Conservation (phyloP, 106 monocot genomes). For the Dendrobium officinale region DNA sequence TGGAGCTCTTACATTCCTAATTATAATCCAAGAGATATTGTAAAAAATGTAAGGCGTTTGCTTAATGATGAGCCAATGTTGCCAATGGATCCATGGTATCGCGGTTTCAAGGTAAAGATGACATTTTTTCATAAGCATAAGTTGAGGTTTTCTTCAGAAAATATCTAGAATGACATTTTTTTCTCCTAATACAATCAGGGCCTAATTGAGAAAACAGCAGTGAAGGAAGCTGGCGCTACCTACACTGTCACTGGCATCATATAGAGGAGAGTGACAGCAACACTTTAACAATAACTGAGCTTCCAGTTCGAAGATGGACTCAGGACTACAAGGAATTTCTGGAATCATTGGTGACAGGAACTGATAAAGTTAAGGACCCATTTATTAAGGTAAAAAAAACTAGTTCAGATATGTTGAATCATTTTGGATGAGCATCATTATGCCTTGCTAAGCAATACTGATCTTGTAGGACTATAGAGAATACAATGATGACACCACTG, state of each 20-base stretch:
- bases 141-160: background rate
- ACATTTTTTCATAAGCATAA: background rate
- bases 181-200: slow-evolving; percentile 23
- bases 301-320: slow-evolving; percentile 89
- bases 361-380: slow-evolving; percentile 78
- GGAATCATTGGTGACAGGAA: slow-evolving; percentile 46
- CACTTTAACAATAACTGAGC: slow-evolving; percentile 66
- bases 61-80: slow-evolving; percentile 67
- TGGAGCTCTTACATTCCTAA: slow-evolving; percentile 97
- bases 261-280: slow-evolving; percentile 56
- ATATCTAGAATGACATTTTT: background rate
- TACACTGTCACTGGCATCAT: slow-evolving; percentile 73
- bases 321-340: slow-evolving; percentile 87
- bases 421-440: background rate
- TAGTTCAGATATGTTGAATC: background rate
- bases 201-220: slow-evolving; percentile 58
- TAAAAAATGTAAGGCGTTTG: slow-evolving; percentile 71
- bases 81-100: slow-evolving; percentile 93
- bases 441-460: background rate
- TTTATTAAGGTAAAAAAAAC: slow-evolving; percentile 58
- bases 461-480: slow-evolving; percentile 55
- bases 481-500: slow-evolving; percentile 66
- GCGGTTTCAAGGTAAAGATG: slow-evolving; percentile 68
- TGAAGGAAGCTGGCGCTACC: slow-evolving; percentile 70
- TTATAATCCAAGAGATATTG: slow-evolving; percentile 84